Evolutionary conservation across 768 basidiomycete species (phyloP).

Genomic region (Vishniacozyma victoriae): DNA sequence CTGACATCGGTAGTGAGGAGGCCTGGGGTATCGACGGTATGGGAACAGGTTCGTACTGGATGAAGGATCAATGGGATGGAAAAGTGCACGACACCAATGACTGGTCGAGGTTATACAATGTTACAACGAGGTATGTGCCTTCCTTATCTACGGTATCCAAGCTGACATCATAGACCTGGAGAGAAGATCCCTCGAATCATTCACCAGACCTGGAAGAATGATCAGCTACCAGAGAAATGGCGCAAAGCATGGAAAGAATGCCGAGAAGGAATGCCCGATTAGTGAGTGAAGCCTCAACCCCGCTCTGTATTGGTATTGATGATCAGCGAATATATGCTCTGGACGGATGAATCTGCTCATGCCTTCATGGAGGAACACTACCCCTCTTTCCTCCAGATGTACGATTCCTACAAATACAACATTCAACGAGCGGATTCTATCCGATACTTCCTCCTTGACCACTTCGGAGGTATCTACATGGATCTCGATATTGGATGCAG

Average conservation of each 20-base stretch:
- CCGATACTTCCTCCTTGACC: conserved; percentile 93
- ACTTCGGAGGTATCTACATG: conserved; percentile 91
- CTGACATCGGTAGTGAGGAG: background rate
- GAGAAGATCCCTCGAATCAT: conserved; percentile 86
- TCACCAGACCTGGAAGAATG: conserved; percentile 98
- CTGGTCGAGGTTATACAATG: conserved; percentile 39
- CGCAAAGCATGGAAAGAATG: conserved; percentile 72
- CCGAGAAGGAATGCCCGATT: conserved; percentile 88
- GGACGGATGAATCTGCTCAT: conserved; percentile 88
- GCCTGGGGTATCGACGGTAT: conserved; percentile 35
- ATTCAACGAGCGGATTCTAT: conserved; percentile 97
- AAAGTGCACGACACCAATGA: conserved; percentile 27
- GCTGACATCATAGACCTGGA: conserved; percentile 52
- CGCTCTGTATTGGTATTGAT: conserved; percentile 6
- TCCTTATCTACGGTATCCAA: background rate
- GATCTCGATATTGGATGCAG: conserved; percentile 95
- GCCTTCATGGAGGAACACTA: conserved; percentile 84
- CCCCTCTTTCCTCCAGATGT: conserved; percentile 87
- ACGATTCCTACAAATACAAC: conserved; percentile 80
- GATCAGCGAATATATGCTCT: conserved; percentile 93
- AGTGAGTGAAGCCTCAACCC: conserved; percentile 56
- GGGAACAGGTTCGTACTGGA: conserved; percentile 42
- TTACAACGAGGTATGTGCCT: conserved; percentile 37
- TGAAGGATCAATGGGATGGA: conserved; percentile 42
- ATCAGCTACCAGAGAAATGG: conserved; percentile 77